Evolutionary conservation across 345 rosid genomes (phyloP).

Genomic region (Combretum micranthum): DNA sequence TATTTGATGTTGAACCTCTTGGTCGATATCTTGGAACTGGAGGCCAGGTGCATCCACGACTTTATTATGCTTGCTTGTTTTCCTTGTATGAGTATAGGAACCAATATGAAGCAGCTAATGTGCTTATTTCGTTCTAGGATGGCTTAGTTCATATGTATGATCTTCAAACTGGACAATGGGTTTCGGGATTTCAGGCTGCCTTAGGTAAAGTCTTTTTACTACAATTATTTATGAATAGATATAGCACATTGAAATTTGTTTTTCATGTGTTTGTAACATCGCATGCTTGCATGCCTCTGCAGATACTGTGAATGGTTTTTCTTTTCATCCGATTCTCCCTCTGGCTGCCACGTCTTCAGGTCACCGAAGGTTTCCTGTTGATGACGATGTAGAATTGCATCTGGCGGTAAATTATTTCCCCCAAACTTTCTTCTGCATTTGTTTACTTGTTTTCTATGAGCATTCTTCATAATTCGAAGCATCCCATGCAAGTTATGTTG

Average conservation of each 20-base stretch:
- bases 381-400: constrained; percentile 24
- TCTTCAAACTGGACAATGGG: constrained; percentile 87
- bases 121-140: constrained; percentile 40
- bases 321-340: constrained; percentile 88
- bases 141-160: constrained; percentile 91
- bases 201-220: constrained; percentile 37
- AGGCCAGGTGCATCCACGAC: constrained; percentile 57
- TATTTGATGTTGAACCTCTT: constrained; percentile 73
- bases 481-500: neutral
- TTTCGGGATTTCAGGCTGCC: constrained; percentile 82
- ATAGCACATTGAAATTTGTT: too few species aligned
- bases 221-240: neutral
- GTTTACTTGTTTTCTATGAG: too few species aligned
- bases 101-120: too few species aligned
- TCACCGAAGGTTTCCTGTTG: constrained; percentile 77
- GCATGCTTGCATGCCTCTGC: constrained; percentile 10
- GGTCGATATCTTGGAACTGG: constrained; percentile 89
- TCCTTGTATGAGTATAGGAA: too few species aligned
- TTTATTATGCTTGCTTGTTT: neutral
- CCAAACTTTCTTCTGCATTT: neutral
- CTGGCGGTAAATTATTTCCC: constrained; percentile 7
- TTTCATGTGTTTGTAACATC: neutral
- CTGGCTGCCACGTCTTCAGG: constrained; percentile 96
- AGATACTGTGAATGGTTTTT: constrained; percentile 84
- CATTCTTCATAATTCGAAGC: too few species aligned